Percentiles rank a stretch among this genome's conserved stretches.
Evolutionary conservation across 768 basidiomycete species (phyloP).

Genomic region (Boletus subcaerulescens): DNA sequence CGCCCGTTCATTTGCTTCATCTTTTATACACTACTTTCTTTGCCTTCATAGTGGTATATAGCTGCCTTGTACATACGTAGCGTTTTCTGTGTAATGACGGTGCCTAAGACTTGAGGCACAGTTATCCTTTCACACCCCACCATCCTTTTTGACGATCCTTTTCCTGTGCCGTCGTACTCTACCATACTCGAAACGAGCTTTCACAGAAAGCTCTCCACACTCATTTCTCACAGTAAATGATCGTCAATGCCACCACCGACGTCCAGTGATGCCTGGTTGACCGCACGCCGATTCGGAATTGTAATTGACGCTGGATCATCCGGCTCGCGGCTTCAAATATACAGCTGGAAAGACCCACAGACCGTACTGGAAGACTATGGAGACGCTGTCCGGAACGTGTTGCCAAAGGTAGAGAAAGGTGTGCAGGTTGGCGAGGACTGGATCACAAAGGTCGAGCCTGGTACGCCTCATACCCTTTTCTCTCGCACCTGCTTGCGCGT

Average conservation of each 20-base stretch:
- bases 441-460: constrained; percentile 91
- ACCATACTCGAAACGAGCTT: constrained; percentile 15
- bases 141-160: background rate
- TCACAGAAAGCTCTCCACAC: constrained; percentile 18
- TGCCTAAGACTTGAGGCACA: too few species aligned
- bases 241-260: constrained; percentile 72
- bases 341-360: constrained; percentile 90
- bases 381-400: constrained; percentile 45
- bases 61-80: constrained; percentile 1
- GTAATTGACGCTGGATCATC: constrained; percentile 99
- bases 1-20: background rate
- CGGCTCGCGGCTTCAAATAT: constrained; percentile 93
- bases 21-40: constrained; percentile 3
- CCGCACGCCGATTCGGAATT: constrained; percentile 81
- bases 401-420: constrained; percentile 92
- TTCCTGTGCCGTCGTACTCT: background rate
- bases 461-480: constrained; percentile 44
- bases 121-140: background rate
- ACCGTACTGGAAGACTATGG: constrained; percentile 51
- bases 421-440: constrained; percentile 77
- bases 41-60: background rate
- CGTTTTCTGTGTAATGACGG: background rate
- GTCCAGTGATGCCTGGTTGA: constrained; percentile 69
- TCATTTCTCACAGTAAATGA: constrained; percentile 27
- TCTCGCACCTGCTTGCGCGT: too few species aligned